Base-by-base conservation (phyloP, 164 flowering plant genomes). In the Vitis rotundifolia region DNA sequence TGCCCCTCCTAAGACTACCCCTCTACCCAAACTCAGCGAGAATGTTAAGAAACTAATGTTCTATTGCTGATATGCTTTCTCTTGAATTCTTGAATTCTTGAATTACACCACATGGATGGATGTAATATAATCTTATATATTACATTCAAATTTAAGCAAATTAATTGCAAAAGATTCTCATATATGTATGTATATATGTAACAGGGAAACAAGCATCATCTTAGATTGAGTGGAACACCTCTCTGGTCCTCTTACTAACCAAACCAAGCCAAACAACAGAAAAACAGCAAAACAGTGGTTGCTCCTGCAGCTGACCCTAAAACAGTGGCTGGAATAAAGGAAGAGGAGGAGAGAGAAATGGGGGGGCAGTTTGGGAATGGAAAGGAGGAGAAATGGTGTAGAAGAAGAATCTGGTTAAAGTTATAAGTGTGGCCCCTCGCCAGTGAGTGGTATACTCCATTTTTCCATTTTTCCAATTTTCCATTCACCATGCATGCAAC, bases 41-140 rank as follows among this genome's bases (percentile, higher is more conserved):
- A 89, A 81, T 72, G 81, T 94, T 16, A 90, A 77, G 86, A 92
- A 88, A 44, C 88, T 89, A 51, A 94, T 94, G 97, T 94, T 94
- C 70, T 94, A 94, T 72, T 94, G 98, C 85, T 94, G 71, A 80
- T 59, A 13, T 13, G n/a, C 18, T 53, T 49, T 16, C 8, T 64
- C 53, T 14, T 26, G 53, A 9, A 37, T 11, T 29, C 49, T 61
- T 10, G 44, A 12, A n/a, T 29, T 22, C 26, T 22, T 22, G 26
- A 22, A 22, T 22, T 22, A 22, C 14, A 29, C n/a, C 15, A 16
- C 16, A 11, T 61, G 15, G 13, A 14, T 61, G 3, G 12, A 2
- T 59, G 48, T 60, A n/a, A 13, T 13, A 6, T 53, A 13, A 13
- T 13, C 56, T 13, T 6, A 13, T 13, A 6, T 13, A 13, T 53